These are phyloP conservation scores for Claviceps sp. DNA, from an alignment of 2,329 filamentous ascomycete species.

Conservation along the genomic window DNA sequence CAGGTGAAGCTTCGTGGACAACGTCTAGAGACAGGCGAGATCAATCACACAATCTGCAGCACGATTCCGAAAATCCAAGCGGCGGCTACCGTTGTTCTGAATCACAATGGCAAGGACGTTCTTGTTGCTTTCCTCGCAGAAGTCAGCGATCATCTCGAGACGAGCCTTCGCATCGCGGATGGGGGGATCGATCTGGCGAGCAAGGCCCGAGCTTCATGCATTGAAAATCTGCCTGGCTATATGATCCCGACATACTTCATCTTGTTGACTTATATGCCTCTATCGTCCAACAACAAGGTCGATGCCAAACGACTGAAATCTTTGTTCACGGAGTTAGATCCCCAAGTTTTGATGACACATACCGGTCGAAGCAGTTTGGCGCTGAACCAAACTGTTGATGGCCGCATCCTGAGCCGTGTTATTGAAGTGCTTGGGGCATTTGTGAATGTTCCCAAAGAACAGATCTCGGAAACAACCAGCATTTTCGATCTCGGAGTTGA, in stretches of 20 bases:
- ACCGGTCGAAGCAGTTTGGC: slow-evolving; percentile 18
- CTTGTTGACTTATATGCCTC: slow-evolving; percentile 55
- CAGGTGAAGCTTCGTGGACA: slow-evolving; percentile 88
- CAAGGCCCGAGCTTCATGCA: slow-evolving; percentile 49
- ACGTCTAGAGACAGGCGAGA: slow-evolving; percentile 78
- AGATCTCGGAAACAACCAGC: slow-evolving; percentile 44
- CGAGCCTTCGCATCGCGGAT: slow-evolving; percentile 11
- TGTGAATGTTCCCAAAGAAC: slow-evolving; percentile 26
- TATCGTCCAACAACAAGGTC: slow-evolving; percentile 83
- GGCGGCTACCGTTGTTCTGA: slow-evolving; percentile 61
- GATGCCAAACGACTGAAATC: slow-evolving; percentile 56
- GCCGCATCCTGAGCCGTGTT: slow-evolving; percentile 32
- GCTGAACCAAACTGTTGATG: slow-evolving; percentile 17
- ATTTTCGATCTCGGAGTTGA: slow-evolving; percentile 82
- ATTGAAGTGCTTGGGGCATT: slow-evolving; percentile 40
- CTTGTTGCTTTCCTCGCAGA: slow-evolving; percentile 59
- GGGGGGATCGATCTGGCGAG: slow-evolving; percentile 26
- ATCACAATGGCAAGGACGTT: slow-evolving; percentile 67
- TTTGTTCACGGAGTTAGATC: slow-evolving; percentile 49
- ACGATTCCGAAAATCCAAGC: slow-evolving; percentile 47
- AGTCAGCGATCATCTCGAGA: background rate
- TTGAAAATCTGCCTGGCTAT: slow-evolving; percentile 58
- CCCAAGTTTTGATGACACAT: slow-evolving; percentile 48
- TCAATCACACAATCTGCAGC: slow-evolving; percentile 67
- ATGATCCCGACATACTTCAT: slow-evolving; percentile 87